Evolutionary conservation across 768 basidiomycete species (phyloP).

Genomic region (Megacollybia marginata): DNA sequence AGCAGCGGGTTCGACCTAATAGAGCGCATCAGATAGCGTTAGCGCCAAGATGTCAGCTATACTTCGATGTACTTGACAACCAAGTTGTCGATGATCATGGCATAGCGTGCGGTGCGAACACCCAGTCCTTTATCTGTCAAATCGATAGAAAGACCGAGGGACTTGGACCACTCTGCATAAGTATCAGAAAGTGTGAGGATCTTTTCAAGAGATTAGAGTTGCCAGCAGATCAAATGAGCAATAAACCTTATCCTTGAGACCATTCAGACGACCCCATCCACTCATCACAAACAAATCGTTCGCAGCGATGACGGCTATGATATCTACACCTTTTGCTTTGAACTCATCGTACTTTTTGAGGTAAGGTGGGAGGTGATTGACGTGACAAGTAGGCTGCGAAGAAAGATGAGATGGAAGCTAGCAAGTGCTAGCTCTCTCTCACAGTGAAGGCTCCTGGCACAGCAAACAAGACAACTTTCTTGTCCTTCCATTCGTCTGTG

Average conservation of each 20-base stretch:
- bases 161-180: slow-evolving; percentile 46
- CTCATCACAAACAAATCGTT: slow-evolving; percentile 76
- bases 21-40: slow-evolving; percentile 10
- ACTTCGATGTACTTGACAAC: slow-evolving; percentile 57
- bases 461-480: slow-evolving; percentile 73
- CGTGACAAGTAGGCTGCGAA: slow-evolving; percentile 51
- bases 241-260: slow-evolving; percentile 61
- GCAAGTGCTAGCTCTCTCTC: slow-evolving; percentile 27
- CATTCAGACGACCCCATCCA: slow-evolving; percentile 53
- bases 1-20: slow-evolving; percentile 42
- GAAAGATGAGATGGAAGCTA: slow-evolving; percentile 35
- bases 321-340: slow-evolving; percentile 68
- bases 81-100: slow-evolving; percentile 61
- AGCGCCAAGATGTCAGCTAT: neutral
- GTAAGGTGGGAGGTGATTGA: slow-evolving; percentile 55
- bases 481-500: slow-evolving; percentile 68
- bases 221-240: slow-evolving; percentile 7
- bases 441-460: slow-evolving; percentile 83
- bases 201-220: slow-evolving; percentile 20
- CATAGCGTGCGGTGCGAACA: slow-evolving; percentile 53
- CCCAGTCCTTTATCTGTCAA: slow-evolving; percentile 43
- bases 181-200: slow-evolving; percentile 54
- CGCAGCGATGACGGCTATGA: slow-evolving; percentile 65
- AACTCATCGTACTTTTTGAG: slow-evolving; percentile 60
- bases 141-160: slow-evolving; percentile 50